These are phyloP conservation scores for Talaromyces thailandensis DNA, from an alignment of 495 filamentous ascomycete genomes.

Conservation along the genomic window DNA sequence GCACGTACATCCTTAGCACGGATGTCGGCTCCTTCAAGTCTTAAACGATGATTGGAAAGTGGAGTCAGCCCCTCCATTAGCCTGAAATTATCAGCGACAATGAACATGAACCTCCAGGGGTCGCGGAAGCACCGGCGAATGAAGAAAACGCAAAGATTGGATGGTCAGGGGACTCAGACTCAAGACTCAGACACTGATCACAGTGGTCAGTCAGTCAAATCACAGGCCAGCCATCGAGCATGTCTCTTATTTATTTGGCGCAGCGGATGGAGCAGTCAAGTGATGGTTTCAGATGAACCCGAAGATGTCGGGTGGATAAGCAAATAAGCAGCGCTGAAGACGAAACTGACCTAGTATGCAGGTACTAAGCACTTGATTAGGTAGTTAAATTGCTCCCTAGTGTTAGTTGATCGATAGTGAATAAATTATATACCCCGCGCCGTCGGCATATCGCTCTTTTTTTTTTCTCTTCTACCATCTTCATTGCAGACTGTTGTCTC, in stretches of 20 bases:
- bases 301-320: background rate
- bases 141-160: background rate
- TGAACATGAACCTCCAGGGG: background rate
- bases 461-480: background rate
- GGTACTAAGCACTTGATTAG: background rate
- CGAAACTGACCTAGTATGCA: background rate
- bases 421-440: background rate
- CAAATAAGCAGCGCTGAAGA: background rate
- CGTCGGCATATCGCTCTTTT: background rate
- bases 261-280: background rate
- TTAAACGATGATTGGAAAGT: background rate
- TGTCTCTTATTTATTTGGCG: background rate
- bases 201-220: background rate
- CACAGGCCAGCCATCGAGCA: background rate
- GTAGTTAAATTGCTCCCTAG: background rate
- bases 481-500: background rate
- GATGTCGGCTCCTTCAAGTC: background rate
- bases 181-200: background rate
- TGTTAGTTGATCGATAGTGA: background rate
- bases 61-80: background rate
- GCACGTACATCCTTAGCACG: background rate
- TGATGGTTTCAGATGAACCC: background rate
- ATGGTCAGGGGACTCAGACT: background rate
- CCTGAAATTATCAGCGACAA: too few species aligned
- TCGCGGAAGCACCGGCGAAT: background rate